Evolutionary conservation across 1,284 basidiomycete genomes (phyloP), one percentile per base, ranked within the genome.

Genomic region (Apiotrichum siamense): DNA sequence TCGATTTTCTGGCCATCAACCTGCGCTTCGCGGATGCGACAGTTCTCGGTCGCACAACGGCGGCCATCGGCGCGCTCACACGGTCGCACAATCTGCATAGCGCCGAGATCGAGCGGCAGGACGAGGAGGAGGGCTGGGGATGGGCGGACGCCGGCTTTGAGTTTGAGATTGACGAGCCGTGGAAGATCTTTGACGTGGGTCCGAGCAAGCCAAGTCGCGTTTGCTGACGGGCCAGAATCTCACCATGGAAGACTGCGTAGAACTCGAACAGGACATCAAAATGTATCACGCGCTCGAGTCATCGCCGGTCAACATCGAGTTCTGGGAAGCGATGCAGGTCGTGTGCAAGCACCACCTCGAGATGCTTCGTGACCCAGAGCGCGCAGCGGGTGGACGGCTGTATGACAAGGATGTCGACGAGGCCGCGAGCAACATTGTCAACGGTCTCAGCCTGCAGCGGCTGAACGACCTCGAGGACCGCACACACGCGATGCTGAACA

Each of bases 301-400:
- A 62, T 81, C 81, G 18, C 83, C 90, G 13, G 77, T 83, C 35
- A 93, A 94, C 67, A 82, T 93, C 51, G 93, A 97, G 61, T 98
- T 97, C 70, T 99, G 96, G 96, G 88, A 91, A 54, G 88, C 94
- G 61, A 94, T 98, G 88, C 87, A 94, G 81, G 87, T 96, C 10
- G 85, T 99, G 3, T 97, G 92, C 73, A 87, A 93, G 67, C 88
- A 97, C 71, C 83, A 86, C 41, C 75, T 97, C n/a, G 89, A 92
- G 42, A 80, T 82, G 47, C 81, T 93, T 48, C 71, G 79, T 77
- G 63, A 80, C 43, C 67, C 75, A 4, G 69, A 74, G 3, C 67
- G 60, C 31, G 65, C 65, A 25, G 40, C 74, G 76, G 50, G 67
- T 25, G 67, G 67, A 3, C 51, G 63, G 11, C 54, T 67, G 25